A percentile compares a stretch with the other conserved stretches of the same genome.
These are phyloP conservation scores for Tolypocladium guangdongense DNA, from an alignment of 2,329 filamentous ascomycete species.

Conservation along the genomic window DNA sequence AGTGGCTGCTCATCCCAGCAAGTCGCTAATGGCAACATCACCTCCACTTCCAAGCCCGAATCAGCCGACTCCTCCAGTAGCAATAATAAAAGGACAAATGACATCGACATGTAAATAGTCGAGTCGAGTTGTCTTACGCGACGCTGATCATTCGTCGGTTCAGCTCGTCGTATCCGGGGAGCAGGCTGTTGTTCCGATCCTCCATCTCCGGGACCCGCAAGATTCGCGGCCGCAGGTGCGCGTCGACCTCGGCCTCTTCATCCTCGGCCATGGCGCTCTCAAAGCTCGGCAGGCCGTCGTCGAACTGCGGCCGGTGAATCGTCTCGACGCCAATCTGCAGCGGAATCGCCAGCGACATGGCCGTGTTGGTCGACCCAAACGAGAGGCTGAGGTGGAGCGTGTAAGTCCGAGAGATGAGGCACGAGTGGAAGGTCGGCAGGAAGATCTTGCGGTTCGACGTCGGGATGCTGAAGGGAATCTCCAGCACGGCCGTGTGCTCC, in stretches of 20 bases:
- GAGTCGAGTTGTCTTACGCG: slow-evolving; percentile 5
- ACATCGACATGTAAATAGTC: neutral
- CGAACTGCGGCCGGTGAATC: slow-evolving; percentile 16
- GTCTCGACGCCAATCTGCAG: slow-evolving; percentile 39
- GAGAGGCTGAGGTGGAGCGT: slow-evolving; percentile 35
- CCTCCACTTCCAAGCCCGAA: neutral
- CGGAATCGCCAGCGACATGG: slow-evolving; percentile 34
- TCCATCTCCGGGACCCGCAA: slow-evolving; percentile 21
- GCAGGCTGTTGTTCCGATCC: slow-evolving; percentile 18
- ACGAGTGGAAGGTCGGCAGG: slow-evolving; percentile 47
- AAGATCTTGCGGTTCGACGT: slow-evolving; percentile 37
- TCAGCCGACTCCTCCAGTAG: neutral
- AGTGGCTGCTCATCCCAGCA: neutral
- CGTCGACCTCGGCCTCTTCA: slow-evolving; percentile 33
- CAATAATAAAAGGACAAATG: neutral
- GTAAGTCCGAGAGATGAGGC: slow-evolving; percentile 45
- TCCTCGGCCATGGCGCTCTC: slow-evolving; percentile 32
- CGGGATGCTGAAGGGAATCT: slow-evolving; percentile 38
- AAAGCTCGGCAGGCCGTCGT: slow-evolving; percentile 34
- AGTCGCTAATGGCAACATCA: neutral
- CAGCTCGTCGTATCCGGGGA: slow-evolving; percentile 30
- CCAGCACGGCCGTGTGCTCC: slow-evolving; percentile 30
- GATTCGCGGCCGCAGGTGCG: slow-evolving; percentile 29
- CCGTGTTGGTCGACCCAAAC: slow-evolving; percentile 29
- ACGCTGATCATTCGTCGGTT: slow-evolving; percentile 15